These are phyloP conservation scores for Lactuca saligna DNA, from an alignment of 129 eudicot genomes.

Conservation along the genomic window DNA sequence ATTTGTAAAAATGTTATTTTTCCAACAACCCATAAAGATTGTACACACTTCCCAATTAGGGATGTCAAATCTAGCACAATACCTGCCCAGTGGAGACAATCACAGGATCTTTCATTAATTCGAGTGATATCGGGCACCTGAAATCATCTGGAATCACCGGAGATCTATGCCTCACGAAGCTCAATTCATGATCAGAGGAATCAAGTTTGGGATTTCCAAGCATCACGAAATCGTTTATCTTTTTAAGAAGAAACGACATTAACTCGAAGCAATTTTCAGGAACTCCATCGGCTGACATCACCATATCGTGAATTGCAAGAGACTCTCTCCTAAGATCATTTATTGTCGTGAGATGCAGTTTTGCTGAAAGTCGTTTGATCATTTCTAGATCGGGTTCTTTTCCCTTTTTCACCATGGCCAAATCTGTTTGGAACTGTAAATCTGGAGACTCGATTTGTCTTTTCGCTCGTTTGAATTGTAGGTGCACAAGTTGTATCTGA, in stretches of 20 bases:
- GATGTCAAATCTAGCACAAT: not conserved
- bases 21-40: too few relatives aligned
- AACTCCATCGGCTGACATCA: constrained; percentile 50
- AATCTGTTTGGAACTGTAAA: constrained; percentile 59
- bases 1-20: too few relatives aligned
- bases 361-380: constrained; percentile 71
- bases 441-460: constrained; percentile 75
- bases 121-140: constrained; percentile 95
- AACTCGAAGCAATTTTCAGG: constrained; percentile 70
- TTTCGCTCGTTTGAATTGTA: constrained; percentile 84
- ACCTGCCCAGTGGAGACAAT: constrained; percentile 99
- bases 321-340: constrained; percentile 77
- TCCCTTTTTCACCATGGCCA: constrained; percentile 56
- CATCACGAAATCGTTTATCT: constrained; percentile 69
- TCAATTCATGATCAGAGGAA: constrained; percentile 50
- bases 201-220: constrained; percentile 47
- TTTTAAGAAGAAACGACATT: constrained; percentile 64
- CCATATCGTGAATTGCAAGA: constrained; percentile 71
- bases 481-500: constrained; percentile 32
- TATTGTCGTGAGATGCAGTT: constrained; percentile 61
- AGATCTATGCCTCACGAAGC: constrained; percentile 75
- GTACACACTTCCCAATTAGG: too few relatives aligned
- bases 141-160: constrained; percentile 97
- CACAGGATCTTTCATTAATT: constrained; percentile 97
- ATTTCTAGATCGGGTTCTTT: constrained; percentile 56